These are phyloP conservation scores for Pleurotus tuber-regium DNA, from an alignment of 768 basidiomycete genomes.

Conservation along the genomic window DNA sequence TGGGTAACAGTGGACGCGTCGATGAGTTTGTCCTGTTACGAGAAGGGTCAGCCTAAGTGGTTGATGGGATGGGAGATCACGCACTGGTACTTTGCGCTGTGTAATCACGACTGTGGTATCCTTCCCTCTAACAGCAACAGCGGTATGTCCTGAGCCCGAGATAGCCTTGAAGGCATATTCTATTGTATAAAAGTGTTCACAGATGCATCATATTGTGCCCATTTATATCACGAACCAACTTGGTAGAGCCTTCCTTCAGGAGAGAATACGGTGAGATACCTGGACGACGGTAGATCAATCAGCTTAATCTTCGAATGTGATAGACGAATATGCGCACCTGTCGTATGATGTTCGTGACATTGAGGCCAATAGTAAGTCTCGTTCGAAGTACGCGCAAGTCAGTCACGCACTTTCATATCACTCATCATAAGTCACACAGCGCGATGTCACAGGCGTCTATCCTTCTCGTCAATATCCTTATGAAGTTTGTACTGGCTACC, in stretches of 20 bases:
- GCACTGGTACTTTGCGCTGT: conserved; percentile 96
- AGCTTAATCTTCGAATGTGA: conserved; percentile 1
- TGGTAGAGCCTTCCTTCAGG: conserved; percentile 97
- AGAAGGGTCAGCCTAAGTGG: conserved; percentile 2
- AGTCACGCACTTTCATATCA: conserved; percentile 33
- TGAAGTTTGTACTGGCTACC: background rate
- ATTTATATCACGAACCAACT: conserved; percentile 69
- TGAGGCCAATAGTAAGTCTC: conserved; percentile 28
- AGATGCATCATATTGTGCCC: conserved; percentile 12
- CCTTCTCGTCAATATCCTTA: background rate
- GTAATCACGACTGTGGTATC: conserved; percentile 96
- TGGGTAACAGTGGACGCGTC: conserved; percentile 94
- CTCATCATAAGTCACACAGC: conserved; percentile 10
- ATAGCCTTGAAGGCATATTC: conserved; percentile 99
- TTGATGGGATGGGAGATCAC: conserved; percentile 26
- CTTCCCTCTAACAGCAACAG: conserved; percentile 89
- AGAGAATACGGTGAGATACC: conserved; percentile 96
- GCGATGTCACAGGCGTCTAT: background rate
- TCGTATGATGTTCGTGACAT: conserved; percentile 98
- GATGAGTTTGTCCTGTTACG: conserved; percentile 87
- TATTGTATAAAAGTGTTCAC: conserved; percentile 26
- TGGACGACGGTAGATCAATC: conserved; percentile 22
- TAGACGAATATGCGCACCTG: conserved; percentile 43
- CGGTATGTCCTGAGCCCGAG: conserved; percentile 93
- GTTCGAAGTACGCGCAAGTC: conserved; percentile 55